Evolutionary conservation across 2,329 filamentous ascomycete species (phyloP).

Genomic region (Apiospora rasikravindrae): DNA sequence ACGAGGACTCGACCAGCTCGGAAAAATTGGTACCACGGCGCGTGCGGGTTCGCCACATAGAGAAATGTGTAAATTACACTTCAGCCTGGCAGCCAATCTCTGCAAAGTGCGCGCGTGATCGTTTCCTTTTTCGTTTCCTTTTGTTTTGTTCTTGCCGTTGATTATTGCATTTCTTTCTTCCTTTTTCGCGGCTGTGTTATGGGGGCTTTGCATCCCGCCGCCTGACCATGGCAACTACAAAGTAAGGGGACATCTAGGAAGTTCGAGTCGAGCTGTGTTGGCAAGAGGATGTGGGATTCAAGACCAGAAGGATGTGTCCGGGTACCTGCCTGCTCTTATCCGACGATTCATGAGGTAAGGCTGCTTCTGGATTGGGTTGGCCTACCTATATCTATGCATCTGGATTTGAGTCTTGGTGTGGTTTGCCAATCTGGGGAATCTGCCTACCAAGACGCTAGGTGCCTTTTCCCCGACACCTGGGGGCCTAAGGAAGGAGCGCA

Average conservation of each 20-base stretch:
- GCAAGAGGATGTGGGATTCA: no score
- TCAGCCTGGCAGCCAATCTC: neutral
- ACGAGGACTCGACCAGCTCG: neutral
- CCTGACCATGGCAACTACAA: neutral
- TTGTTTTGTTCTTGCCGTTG: neutral
- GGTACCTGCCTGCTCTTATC: no score
- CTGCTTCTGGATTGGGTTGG: neutral
- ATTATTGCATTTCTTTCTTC: neutral
- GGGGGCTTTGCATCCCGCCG: neutral
- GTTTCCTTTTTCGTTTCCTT: neutral
- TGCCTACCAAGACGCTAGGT: neutral
- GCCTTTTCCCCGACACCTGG: neutral
- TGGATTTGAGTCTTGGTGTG: neutral
- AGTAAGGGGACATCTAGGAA: neutral
- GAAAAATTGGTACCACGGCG: neutral
- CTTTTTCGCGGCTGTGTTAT: neutral
- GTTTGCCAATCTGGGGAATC: neutral
- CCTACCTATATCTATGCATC: no score
- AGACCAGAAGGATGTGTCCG: no score
- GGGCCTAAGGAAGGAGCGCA: no score
- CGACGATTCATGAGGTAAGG: no score
- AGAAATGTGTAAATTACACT: neutral
- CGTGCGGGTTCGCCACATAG: neutral
- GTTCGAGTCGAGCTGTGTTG: no score
- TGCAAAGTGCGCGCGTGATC: neutral